These are phyloP conservation scores for Epichloe baconii DNA, from an alignment of 2,329 filamentous ascomycete species.

Conservation along the genomic window DNA sequence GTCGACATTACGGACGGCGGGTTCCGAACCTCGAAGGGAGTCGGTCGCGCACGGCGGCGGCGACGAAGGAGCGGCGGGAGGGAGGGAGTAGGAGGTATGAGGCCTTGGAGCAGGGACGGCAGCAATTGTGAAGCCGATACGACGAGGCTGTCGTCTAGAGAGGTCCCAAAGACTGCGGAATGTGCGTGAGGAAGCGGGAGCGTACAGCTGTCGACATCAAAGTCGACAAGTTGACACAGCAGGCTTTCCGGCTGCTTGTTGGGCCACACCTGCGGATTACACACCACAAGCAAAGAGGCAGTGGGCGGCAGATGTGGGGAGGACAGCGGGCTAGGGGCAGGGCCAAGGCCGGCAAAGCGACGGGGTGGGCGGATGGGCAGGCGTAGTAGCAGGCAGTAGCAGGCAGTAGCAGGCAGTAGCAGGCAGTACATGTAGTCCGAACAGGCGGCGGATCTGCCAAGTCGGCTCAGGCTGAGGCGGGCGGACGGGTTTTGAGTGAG, in stretches of 20 bases:
- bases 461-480: no score
- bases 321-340: neutral
- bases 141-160: neutral
- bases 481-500: no score
- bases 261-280: neutral
- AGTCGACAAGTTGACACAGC: conserved; percentile 10
- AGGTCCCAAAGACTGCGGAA: neutral
- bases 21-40: neutral
- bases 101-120: neutral
- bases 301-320: neutral
- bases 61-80: neutral
- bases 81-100: neutral
- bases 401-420: no score
- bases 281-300: neutral
- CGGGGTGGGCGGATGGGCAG: no score
- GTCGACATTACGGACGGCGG: conserved; percentile 37
- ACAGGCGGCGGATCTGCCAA: no score
- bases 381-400: no score
- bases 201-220: conserved; percentile 16
- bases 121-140: conserved; percentile 1
- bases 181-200: neutral
- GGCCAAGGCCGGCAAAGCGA: neutral
- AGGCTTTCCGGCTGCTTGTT: neutral
- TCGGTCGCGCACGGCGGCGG: neutral
- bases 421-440: no score